Base-by-base conservation (phyloP, 495 filamentous ascomycete species). In the Xylaria palmicola region DNA sequence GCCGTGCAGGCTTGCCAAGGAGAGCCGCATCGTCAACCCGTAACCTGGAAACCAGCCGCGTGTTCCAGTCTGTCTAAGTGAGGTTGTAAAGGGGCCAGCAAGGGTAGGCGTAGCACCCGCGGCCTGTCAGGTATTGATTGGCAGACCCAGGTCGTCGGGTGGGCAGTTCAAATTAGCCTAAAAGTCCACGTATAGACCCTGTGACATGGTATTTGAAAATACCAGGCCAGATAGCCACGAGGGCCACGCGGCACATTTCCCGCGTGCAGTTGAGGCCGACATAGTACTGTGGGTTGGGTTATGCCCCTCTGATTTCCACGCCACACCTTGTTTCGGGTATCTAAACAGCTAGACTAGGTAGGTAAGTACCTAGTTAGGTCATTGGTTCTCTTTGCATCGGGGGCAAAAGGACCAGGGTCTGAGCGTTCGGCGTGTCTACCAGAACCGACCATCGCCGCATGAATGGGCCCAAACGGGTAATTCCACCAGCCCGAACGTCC, bases 81-180 rank as follows among this genome's bases (percentile, higher is more conserved):
- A 49, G 56, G 56, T 44, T 48, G 41, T 24, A 30, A 20, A 44
- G 37, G 20, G 27, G 17, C n/a, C 19, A 22, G 43, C 55, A 36
- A 57, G 29, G 56, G 22, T 49, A 39, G n/a, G 9, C 40, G 30
- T 20, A 37, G 19, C 41, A 29, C 7, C 22, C 30, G 27, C 29
- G n/a, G 19, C 43, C n/a, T n/a, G 44, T 39, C 15, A 17, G 34
- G 10, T 40, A 59, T 59, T 50, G 56, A 59, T 39, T 59, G 56
- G 45, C 3, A 19, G 29, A 29, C 0, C 10, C 0, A 36, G 41
- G 34, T 27, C 45, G 10, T 37, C 29, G 43, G 29, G 12, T 9
- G 29, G 56, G 4, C 12, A 59, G 29, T 39, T 59, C 6, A 26
- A 59, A 50, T 59, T 43, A 59, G 56, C 47, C 57, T 60, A 44